Percentiles rank a stretch among this genome's conserved stretches.
phyloP scores from a whole-genome alignment of 371 early-diverging fungal genomes.

The Quaeritorhiza haematococci region DNA sequence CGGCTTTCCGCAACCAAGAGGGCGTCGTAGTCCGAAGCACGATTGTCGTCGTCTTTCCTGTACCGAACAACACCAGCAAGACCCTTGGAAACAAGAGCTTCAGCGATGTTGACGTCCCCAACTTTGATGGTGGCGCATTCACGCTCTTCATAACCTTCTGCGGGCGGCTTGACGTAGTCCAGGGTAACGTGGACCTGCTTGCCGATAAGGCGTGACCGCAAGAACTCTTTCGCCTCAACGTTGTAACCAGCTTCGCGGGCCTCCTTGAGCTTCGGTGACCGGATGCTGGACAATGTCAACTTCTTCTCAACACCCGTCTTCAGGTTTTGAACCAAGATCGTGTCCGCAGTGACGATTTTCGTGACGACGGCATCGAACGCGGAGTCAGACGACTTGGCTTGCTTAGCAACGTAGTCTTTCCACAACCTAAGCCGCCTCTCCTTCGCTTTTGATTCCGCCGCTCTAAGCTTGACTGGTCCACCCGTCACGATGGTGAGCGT shows the following conservation, averaged over 20 bases:
- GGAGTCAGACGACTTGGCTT: slow-evolving; percentile 24
- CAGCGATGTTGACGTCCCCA: slow-evolving; percentile 63
- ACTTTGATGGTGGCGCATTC: slow-evolving; percentile 81
- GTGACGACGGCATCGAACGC: slow-evolving; percentile 67
- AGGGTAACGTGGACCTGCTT: slow-evolving; percentile 71
- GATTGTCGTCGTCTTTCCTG: slow-evolving; percentile 80
- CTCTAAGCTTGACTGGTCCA: slow-evolving; percentile 59
- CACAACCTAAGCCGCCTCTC: slow-evolving; percentile 76
- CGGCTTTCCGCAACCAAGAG: slow-evolving; percentile 74
- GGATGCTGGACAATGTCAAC: slow-evolving; percentile 75
- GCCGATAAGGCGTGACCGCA: slow-evolving; percentile 83
- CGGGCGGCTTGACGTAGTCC: slow-evolving; percentile 85
- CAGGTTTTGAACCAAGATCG: slow-evolving; percentile 58
- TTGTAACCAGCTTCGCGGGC: slow-evolving; percentile 77
- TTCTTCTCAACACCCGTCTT: slow-evolving; percentile 64
- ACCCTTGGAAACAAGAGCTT: slow-evolving; percentile 70
- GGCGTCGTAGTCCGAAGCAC: slow-evolving; percentile 80
- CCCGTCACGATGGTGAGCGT: slow-evolving; percentile 72
- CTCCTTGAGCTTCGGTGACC: slow-evolving; percentile 73
- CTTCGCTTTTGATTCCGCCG: slow-evolving; percentile 76
- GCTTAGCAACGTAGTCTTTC: slow-evolving; percentile 55
- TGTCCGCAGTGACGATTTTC: slow-evolving; percentile 78
- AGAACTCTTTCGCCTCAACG: slow-evolving; percentile 78
- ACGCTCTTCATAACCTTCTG: slow-evolving; percentile 73
- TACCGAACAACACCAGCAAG: slow-evolving; percentile 81